Evolutionary conservation across 176 grass and related monocot genomes (phyloP).

Genomic region (Juncus inflexus): DNA sequence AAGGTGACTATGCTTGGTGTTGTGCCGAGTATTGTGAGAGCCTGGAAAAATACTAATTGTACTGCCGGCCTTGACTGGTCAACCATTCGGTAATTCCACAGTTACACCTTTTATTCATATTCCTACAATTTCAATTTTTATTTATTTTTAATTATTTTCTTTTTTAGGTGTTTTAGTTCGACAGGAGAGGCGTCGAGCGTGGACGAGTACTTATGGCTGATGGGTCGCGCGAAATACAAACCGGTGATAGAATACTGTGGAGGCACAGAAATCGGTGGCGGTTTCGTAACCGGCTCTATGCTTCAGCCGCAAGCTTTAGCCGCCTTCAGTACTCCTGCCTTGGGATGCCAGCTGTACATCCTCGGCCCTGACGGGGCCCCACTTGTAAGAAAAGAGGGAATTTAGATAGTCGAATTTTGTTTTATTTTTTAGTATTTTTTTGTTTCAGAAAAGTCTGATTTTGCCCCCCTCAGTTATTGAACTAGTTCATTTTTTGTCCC

Average conservation of each 20-base stretch:
- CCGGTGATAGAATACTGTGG: conserved; percentile 95
- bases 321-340: conserved; percentile 86
- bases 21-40: conserved; percentile 86
- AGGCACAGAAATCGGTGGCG: conserved; percentile 91
- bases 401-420: not conserved
- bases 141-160: conserved; percentile 21
- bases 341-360: conserved; percentile 86
- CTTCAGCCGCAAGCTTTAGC: conserved; percentile 84
- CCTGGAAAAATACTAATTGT: conserved; percentile 84
- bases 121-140: conserved; percentile 3
- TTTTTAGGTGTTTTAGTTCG: conserved; percentile 91
- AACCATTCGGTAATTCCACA: conserved; percentile 53
- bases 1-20: conserved; percentile 98
- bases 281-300: conserved; percentile 74
- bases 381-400: conserved; percentile 48
- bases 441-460: too few species aligned
- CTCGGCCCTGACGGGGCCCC: conserved; percentile 56
- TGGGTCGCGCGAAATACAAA: conserved; percentile 96
- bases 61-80: conserved; percentile 84
- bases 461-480: too few species aligned
- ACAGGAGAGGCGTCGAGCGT: conserved; percentile 91
- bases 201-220: conserved; percentile 97
- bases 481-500: too few species aligned
- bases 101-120: conserved; percentile 22
- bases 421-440: conserved; percentile 7